Evolutionary conservation across 2,329 filamentous ascomycete genomes (phyloP).

Genomic region (Fusarium odoratissimum): DNA sequence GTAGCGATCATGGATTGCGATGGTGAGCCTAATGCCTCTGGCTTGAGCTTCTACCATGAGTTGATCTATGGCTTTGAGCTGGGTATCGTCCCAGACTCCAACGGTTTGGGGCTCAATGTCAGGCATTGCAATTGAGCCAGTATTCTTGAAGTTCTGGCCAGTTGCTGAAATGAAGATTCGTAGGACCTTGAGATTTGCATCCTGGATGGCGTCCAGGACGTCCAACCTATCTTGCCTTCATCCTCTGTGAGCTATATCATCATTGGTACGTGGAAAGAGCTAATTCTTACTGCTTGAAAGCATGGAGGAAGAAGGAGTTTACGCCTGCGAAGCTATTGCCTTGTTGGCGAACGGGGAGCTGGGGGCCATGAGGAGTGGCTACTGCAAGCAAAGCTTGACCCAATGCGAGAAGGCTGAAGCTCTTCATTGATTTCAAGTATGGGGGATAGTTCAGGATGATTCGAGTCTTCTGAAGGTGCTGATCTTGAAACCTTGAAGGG

Average conservation of each 20-base stretch:
- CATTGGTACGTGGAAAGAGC: fast-evolving
- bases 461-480: fast-evolving
- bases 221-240: not conserved
- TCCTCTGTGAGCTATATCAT: not conserved
- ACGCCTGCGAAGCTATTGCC: not conserved
- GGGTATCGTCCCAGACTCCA: not conserved
- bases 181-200: not conserved
- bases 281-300: not conserved
- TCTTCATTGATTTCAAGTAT: not conserved
- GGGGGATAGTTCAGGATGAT: too few species aligned
- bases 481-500: fast-evolving
- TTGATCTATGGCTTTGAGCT: not conserved
- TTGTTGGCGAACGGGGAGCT: not conserved
- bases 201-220: not conserved
- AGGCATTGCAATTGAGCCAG: not conserved
- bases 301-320: not conserved
- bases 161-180: not conserved
- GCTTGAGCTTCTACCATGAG: not conserved
- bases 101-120: not conserved
- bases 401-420: not conserved
- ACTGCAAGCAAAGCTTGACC: not conserved
- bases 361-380: not conserved
- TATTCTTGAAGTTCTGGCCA: not conserved
- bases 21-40: not conserved
- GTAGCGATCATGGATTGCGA: not conserved